These are phyloP conservation scores for Colletotrichum chlorophyti DNA, from an alignment of 2,329 filamentous ascomycete species.

Conservation along the genomic window DNA sequence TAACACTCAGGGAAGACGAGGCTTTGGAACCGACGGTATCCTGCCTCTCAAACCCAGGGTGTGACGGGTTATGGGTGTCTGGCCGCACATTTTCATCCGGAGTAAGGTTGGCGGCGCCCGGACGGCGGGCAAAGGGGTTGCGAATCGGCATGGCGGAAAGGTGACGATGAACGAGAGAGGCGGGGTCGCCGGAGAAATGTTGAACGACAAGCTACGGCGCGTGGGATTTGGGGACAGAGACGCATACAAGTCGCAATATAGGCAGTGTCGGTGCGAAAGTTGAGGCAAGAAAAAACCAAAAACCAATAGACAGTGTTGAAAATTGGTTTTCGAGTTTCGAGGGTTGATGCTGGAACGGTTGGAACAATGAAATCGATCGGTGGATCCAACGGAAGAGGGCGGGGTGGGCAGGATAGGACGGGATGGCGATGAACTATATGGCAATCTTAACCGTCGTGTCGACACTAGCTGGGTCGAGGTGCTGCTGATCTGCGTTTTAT, in stretches of 20 bases:
- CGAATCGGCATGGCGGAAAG: slow-evolving; percentile 67
- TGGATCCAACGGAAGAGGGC: slow-evolving; percentile 9
- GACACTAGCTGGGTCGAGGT: slow-evolving; percentile 9
- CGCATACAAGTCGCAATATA: no score
- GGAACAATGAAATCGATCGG: slow-evolving; percentile 13
- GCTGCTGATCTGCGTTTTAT: not conserved
- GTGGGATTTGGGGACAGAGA: no score
- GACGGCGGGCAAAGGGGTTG: slow-evolving; percentile 72
- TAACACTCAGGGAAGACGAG: slow-evolving; percentile 67
- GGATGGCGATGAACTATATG: slow-evolving; percentile 25
- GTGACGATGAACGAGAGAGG: not conserved
- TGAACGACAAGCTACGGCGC: not conserved
- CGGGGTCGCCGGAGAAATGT: not conserved
- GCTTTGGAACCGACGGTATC: slow-evolving; percentile 68
- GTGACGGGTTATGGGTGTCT: slow-evolving; percentile 48
- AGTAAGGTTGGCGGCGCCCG: slow-evolving; percentile 49
- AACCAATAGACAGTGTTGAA: slow-evolving; percentile 7
- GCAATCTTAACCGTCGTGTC: slow-evolving; percentile 15
- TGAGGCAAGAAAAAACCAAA: not conserved
- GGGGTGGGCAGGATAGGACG: slow-evolving; percentile 10
- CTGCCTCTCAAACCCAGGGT: slow-evolving; percentile 65
- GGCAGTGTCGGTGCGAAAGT: no score
- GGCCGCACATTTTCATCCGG: slow-evolving; percentile 62
- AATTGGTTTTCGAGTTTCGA: slow-evolving; percentile 12
- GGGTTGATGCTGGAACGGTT: slow-evolving; percentile 19